Conservation (phyloP, 1,139 yeast genomes). For the Insectozyma bohioensis region DNA sequence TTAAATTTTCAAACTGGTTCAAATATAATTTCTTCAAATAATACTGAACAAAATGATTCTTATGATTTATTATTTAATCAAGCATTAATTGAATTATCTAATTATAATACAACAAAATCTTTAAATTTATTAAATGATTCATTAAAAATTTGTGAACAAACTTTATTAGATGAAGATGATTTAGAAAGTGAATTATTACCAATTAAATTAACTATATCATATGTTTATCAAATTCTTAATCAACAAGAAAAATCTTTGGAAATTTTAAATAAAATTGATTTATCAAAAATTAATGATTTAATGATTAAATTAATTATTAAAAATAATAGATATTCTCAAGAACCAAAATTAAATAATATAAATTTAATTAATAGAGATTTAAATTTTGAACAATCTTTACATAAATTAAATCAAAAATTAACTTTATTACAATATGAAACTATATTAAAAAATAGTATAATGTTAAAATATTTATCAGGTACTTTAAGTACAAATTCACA, state of each 20-base stretch:
- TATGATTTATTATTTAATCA: conserved; percentile 61
- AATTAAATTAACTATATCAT: conserved; percentile 69
- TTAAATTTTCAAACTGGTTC: conserved; percentile 21
- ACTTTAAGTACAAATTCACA: conserved; percentile 29
- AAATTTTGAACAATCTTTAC: conserved; percentile 39
- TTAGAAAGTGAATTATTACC: conserved; percentile 55
- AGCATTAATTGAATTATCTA: conserved; percentile 54
- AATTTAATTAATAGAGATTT: conserved; percentile 46
- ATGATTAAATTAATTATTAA: conserved; percentile 32
- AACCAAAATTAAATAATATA: conserved; percentile 23
- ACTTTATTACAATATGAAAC: conserved; percentile 43
- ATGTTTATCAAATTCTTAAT: conserved; percentile 53
- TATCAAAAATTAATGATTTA: conserved; percentile 26
- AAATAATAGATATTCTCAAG: conserved; percentile 27
- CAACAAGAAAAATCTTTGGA: conserved; percentile 40
- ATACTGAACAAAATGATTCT: conserved; percentile 9
- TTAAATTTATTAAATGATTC: conserved; percentile 53
- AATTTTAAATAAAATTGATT: conserved; percentile 29
- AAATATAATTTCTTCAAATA: conserved; percentile 7
- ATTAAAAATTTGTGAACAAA: conserved; percentile 39
- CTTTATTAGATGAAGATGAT: conserved; percentile 38
- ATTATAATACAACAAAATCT: conserved; percentile 44
- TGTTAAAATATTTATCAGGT: conserved; percentile 40
- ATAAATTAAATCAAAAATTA: conserved; percentile 36
- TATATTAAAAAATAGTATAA: conserved; percentile 44